Evolutionary conservation across 257 asterid species (phyloP).

Genomic region (Nyctanthes arbortristis): DNA sequence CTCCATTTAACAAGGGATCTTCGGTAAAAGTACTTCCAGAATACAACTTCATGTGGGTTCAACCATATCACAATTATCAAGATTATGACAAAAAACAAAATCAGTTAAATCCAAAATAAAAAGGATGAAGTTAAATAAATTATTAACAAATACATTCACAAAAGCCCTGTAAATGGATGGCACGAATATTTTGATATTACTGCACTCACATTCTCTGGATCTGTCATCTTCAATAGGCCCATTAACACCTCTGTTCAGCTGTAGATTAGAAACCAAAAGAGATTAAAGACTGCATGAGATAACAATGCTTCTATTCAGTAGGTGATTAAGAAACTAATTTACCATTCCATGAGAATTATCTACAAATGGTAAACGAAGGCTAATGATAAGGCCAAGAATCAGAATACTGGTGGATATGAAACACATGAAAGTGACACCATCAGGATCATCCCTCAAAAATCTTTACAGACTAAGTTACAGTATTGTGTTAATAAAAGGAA

Average conservation of each 20-base stretch:
- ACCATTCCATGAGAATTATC: conserved; percentile 5
- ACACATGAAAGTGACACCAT: conserved; percentile 5
- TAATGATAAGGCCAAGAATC: background rate
- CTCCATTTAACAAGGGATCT: too few species aligned
- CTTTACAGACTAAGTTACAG: background rate
- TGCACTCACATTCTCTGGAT: conserved; percentile 79
- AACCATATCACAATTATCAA: background rate
- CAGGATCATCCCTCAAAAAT: background rate
- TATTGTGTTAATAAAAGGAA: background rate
- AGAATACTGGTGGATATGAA: conserved; percentile 3
- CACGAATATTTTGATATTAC: conserved; percentile 7
- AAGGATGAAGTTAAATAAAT: background rate
- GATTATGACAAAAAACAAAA: background rate
- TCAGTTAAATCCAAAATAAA: background rate
- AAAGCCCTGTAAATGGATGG: conserved; percentile 1
- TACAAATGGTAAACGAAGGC: conserved; percentile 1
- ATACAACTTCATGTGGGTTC: background rate
- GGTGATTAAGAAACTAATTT: conserved; percentile 4
- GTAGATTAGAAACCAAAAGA: conserved; percentile 24
- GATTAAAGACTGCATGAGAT: conserved; percentile 6
- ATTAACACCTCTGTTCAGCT: conserved; percentile 65
- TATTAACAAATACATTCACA: background rate
- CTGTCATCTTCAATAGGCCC: conserved; percentile 66
- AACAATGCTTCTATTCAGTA: background rate
- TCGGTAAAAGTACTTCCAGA: too few species aligned